A percentile compares a stretch with the other conserved stretches of the same genome.
phyloP scores from a whole-genome alignment of 192 early-diverging fungal genomes.

The Dimargaris cristalligena region DNA sequence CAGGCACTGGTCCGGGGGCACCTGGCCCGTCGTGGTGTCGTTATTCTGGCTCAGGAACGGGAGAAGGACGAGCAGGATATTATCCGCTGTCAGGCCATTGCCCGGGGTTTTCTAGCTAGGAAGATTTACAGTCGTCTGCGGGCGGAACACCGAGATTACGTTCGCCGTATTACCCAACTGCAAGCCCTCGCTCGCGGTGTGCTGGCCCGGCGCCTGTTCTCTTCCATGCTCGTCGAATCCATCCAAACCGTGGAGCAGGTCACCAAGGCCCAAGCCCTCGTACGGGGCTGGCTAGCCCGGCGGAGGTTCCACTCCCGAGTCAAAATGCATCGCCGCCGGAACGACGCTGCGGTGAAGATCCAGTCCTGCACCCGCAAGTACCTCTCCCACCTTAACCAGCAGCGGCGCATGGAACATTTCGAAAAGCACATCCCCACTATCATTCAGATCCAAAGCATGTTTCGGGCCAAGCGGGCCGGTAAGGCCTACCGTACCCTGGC shows the following conservation, averaged over 20 bases:
- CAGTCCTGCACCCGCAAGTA: conserved; percentile 28
- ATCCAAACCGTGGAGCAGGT: conserved; percentile 18
- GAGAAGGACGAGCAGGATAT: conserved; percentile 13
- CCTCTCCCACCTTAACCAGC: conserved; percentile 8
- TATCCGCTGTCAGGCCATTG: not conserved
- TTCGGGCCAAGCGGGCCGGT: conserved; percentile 42
- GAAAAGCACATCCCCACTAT: not conserved
- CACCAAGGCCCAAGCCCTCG: conserved; percentile 40
- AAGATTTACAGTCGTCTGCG: not conserved
- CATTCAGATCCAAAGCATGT: conserved; percentile 32
- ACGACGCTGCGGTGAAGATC: conserved; percentile 61
- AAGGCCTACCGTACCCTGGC: conserved; percentile 54
- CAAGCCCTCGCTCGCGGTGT: conserved; percentile 27
- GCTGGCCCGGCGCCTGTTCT: conserved; percentile 23
- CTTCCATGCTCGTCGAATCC: conserved; percentile 18
- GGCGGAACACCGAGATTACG: not conserved
- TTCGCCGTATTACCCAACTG: conserved; percentile 17
- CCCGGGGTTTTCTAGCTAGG: conserved; percentile 24
- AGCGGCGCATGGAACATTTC: not conserved
- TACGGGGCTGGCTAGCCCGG: conserved; percentile 44
- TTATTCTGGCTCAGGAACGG: not conserved
- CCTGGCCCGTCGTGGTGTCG: conserved; percentile 16
- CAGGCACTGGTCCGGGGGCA: conserved; percentile 29
- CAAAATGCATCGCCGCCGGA: conserved; percentile 41
- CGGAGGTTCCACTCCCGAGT: conserved; percentile 35